A percentile compares a stretch with the other conserved stretches of the same genome.
Conservation (phyloP, 2,329 filamentous ascomycete genomes). For the Saccharata proteae region DNA sequence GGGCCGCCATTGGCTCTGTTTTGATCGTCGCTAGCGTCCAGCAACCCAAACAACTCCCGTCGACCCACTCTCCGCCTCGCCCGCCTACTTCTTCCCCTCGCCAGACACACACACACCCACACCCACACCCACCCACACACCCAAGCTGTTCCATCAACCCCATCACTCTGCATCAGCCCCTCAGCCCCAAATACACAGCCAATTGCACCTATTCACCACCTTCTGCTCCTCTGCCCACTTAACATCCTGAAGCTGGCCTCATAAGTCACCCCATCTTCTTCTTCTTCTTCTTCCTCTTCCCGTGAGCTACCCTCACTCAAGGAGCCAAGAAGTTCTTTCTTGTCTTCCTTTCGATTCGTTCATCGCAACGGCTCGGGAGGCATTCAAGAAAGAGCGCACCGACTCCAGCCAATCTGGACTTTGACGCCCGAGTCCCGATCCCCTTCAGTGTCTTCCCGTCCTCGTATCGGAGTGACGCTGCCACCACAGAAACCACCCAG, state of each 20-base stretch:
- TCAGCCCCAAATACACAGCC: no score
- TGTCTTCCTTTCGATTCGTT: constrained; percentile 53
- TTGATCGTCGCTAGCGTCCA: background rate
- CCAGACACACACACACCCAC: no score
- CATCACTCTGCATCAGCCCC: constrained; percentile 21
- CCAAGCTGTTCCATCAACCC: constrained; percentile 19
- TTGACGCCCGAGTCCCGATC: constrained; percentile 98
- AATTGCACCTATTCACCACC: constrained; percentile 21
- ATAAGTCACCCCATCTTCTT: constrained; percentile 7
- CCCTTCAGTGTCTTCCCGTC: constrained; percentile 99
- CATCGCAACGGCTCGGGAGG: constrained; percentile 41
- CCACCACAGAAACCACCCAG: constrained; percentile 48
- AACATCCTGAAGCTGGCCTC: constrained; percentile 20
- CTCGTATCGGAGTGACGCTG: constrained; percentile 72
- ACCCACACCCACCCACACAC: no score
- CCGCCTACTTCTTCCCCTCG: constrained; percentile 21
- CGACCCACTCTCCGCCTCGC: constrained; percentile 17
- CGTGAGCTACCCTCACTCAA: constrained; percentile 15
- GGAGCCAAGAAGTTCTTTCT: constrained; percentile 44
- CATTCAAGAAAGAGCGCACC: constrained; percentile 60
- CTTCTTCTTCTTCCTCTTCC: constrained; percentile 15
- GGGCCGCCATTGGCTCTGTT: background rate
- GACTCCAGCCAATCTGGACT: constrained; percentile 97
- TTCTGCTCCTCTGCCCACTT: constrained; percentile 14
- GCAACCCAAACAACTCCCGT: no score